phyloP scores from a whole-genome alignment of 805 yeast species.

The Kodamaea hsintzibuensis region DNA sequence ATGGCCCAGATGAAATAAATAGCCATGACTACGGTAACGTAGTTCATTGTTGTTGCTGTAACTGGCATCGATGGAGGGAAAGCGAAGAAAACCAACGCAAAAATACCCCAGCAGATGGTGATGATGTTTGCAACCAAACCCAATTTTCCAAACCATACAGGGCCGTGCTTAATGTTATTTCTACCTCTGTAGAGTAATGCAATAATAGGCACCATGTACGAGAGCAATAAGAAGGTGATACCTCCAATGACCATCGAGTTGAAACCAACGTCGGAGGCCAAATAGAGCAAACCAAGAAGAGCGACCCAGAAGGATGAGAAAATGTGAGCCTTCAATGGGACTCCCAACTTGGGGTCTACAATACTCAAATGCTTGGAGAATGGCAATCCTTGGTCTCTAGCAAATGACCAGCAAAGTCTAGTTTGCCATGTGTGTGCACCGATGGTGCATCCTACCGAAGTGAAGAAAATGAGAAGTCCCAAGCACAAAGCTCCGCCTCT shows the following conservation, averaged over 20 bases:
- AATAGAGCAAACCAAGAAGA: slow-evolving; percentile 36
- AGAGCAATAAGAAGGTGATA: slow-evolving; percentile 38
- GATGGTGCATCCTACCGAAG: slow-evolving; percentile 41
- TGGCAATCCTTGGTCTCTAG: slow-evolving; percentile 47
- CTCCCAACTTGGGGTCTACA: slow-evolving; percentile 38
- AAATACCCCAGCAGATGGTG: slow-evolving; percentile 35
- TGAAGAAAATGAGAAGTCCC: slow-evolving; percentile 34
- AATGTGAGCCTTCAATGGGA: slow-evolving; percentile 42
- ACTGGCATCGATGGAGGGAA: slow-evolving; percentile 37
- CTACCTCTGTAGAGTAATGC: slow-evolving; percentile 39
- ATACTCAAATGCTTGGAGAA: slow-evolving; percentile 38
- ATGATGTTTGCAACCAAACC: slow-evolving; percentile 36
- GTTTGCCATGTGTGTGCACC: slow-evolving; percentile 47
- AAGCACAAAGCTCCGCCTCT: slow-evolving; percentile 38
- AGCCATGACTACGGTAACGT: slow-evolving; percentile 27
- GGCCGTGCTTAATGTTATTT: slow-evolving; percentile 39
- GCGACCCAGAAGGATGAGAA: slow-evolving; percentile 36
- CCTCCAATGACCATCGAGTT: slow-evolving; percentile 41
- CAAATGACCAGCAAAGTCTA: slow-evolving; percentile 44
- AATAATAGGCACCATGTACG: slow-evolving; percentile 37
- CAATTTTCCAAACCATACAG: slow-evolving; percentile 42
- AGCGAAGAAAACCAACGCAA: slow-evolving; percentile 40
- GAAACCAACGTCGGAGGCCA: slow-evolving; percentile 41
- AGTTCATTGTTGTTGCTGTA: slow-evolving; percentile 29
- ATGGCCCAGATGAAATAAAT: slow-evolving; percentile 35